Evolutionary conservation across 495 filamentous ascomycete genomes (phyloP), one percentile per base, ranked within the genome.

Genomic region (Aspergillus baeticus): DNA sequence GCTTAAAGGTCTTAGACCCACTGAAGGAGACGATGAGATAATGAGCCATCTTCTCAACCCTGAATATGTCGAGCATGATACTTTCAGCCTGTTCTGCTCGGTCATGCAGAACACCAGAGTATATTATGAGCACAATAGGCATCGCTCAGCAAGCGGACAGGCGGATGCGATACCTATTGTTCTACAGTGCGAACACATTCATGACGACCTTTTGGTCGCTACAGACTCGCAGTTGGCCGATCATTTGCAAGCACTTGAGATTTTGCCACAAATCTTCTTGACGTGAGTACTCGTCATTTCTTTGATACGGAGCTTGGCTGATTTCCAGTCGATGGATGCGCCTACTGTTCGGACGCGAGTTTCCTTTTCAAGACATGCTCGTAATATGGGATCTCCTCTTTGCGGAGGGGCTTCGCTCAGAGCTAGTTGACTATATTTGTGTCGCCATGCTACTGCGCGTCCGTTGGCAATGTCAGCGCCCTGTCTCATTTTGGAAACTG

Each of bases 201-300:
- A 96, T 63, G 85, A 93, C 60, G 79, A 89, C 35, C 83, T 87
- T 49, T 71, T 99, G 47, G 82, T 83, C 60, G 84, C 83, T 45
- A 79, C 90, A 13, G 94, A 99, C 65, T 83, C 87, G 39, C 87
- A 89, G 64, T 80, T 99, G 33, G 89, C 91, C 5, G 80, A 81
- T 36, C 93, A 96, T 65, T 75, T 99, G 22, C 86, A 84, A 51
- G 82, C 84, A 44, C 86, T 96, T 35, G 92, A 97, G 46, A 85
- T 99, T 57, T 70, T 98, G n/a, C 95, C 94, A 3, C 94, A 99
- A 59, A 88, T 99, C 42, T 99, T 98, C 67, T 72, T 98, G 31
- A 96, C 97, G 88, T 93, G 69, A 73, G 54, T 66, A 14, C 20
- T 18, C 3, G 13, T 23, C 2, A 54, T 36, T 15, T n/a, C 38